Percentiles rank a stretch among this genome's conserved stretches.
These are phyloP conservation scores for Canavalia ensiformis DNA, from an alignment of 306 rosid species.

Conservation along the genomic window DNA sequence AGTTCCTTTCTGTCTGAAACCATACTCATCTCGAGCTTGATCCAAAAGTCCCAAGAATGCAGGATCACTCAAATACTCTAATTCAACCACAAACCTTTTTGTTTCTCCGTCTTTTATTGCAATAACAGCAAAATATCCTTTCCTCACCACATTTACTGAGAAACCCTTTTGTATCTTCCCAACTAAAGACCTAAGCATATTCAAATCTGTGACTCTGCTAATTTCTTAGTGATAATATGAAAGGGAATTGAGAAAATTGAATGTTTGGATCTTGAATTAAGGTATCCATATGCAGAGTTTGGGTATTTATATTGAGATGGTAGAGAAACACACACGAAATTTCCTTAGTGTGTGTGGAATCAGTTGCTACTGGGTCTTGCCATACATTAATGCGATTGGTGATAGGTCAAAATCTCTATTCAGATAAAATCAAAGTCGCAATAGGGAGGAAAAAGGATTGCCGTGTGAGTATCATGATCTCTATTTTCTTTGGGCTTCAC, in stretches of 20 bases:
- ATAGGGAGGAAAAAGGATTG: background rate
- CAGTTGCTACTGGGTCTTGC: background rate
- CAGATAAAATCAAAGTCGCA: background rate
- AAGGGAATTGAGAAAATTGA: background rate
- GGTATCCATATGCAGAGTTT: too few species aligned
- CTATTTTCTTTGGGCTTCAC: background rate
- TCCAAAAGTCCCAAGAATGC: conserved; percentile 66
- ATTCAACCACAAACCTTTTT: conserved; percentile 63
- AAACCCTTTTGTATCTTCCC: conserved; percentile 59
- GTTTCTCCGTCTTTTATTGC: conserved; percentile 65
- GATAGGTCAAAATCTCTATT: background rate
- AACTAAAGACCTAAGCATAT: conserved; percentile 51
- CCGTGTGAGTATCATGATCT: background rate
- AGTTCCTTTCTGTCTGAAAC: conserved; percentile 70
- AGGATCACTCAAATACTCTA: conserved; percentile 65
- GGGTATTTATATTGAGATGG: conserved; percentile 34
- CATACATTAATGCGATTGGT: background rate
- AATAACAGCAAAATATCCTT: conserved; percentile 70
- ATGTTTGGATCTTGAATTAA: background rate
- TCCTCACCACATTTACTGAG: conserved; percentile 48
- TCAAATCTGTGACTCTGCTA: background rate
- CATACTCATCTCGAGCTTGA: conserved; percentile 71
- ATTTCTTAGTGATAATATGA: background rate
- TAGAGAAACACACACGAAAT: conserved; percentile 11
- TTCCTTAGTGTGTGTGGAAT: background rate